Conservation (phyloP, 257 asterid genomes). For the Solanum lignicaule region DNA sequence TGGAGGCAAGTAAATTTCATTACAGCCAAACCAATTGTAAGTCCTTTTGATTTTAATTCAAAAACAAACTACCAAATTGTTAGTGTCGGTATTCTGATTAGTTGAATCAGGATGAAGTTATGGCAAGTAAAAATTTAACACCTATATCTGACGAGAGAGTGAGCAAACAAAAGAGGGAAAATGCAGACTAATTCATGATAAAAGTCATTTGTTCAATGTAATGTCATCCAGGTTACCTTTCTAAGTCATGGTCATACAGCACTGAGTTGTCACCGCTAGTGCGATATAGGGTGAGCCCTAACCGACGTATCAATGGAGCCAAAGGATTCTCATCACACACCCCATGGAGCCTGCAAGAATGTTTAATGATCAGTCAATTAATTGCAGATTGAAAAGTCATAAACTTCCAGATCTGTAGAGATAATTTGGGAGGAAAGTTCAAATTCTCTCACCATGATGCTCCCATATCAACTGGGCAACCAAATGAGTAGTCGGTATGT, state of each 20-base stretch:
- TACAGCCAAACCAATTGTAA: not conserved
- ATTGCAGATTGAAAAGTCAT: not conserved
- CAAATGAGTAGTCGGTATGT: conserved; percentile 87
- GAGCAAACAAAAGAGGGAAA: not conserved
- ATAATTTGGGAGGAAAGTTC: not conserved
- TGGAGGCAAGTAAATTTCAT: not conserved
- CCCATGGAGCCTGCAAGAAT: conserved; percentile 76
- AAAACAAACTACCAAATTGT: not conserved
- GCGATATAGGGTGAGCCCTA: conserved; percentile 82
- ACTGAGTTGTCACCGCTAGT: conserved; percentile 96
- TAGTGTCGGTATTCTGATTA: not conserved
- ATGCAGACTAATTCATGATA: not conserved
- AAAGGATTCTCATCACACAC: conserved; percentile 98
- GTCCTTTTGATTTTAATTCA: not conserved
- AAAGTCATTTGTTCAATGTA: not conserved
- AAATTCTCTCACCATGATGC: conserved; percentile 71
- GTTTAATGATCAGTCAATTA: not conserved
- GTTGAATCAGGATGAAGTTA: not conserved
- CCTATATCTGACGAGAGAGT: not conserved
- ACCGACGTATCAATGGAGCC: conserved; percentile 80
- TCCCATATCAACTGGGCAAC: conserved; percentile 98
- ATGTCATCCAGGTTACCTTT: conserved; percentile 40
- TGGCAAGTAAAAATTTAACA: not conserved
- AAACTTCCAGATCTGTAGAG: not conserved
- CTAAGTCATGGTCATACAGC: conserved; percentile 92